Conservation (phyloP, 148 eudicot genomes). For the Rhododendron ferrugineum region DNA sequence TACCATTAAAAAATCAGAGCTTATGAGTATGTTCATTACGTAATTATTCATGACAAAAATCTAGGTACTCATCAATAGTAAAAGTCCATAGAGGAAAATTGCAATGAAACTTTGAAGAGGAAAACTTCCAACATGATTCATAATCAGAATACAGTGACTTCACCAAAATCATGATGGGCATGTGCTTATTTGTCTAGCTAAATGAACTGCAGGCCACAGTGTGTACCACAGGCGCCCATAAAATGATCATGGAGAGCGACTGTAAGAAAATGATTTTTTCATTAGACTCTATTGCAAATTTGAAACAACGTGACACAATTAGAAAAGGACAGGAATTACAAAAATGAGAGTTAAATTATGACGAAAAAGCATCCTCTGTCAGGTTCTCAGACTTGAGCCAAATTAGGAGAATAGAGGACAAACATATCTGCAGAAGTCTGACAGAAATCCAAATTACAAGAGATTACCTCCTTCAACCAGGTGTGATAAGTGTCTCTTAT, state of each 20-base stretch:
- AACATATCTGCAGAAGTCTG: background rate
- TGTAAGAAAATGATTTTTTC: background rate
- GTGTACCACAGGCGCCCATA: background rate
- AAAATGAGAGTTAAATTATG: background rate
- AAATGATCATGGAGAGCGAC: background rate
- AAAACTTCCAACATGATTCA: background rate
- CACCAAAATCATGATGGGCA: background rate
- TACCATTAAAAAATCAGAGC: background rate
- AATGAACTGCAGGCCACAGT: background rate
- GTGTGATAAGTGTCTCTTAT: constrained; percentile 85
- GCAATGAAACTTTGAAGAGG: background rate
- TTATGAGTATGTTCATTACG: background rate
- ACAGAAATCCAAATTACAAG: background rate
- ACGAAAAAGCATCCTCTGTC: background rate
- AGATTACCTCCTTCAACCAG: constrained; percentile 88
- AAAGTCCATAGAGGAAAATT: background rate
- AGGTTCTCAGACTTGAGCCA: background rate
- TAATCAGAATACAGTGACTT: background rate
- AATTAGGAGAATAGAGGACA: background rate
- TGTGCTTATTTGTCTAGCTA: background rate
- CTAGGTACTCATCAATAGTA: background rate
- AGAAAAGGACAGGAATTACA: background rate
- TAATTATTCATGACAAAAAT: background rate
- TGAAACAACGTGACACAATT: background rate
- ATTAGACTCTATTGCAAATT: background rate